Percentiles rank a stretch among this genome's conserved stretches.
Conservation (phyloP, 371 early-diverging fungal species). For the Rhizopus arrhizus region DNA sequence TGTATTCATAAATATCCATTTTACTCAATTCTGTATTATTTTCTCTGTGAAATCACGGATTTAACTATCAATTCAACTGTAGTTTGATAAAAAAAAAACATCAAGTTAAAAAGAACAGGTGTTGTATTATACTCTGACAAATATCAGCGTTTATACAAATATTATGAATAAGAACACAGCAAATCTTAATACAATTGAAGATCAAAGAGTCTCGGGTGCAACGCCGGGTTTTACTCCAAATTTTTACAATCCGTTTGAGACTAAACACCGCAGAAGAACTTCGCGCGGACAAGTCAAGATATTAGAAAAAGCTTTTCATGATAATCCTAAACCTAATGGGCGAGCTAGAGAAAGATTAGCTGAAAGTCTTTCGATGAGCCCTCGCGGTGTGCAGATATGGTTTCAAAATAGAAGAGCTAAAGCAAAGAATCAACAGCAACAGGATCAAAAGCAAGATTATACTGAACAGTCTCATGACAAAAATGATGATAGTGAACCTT, state of each 20-base stretch:
- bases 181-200: neutral
- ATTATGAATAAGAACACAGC: neutral
- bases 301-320: slow-evolving; percentile 69
- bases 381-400: slow-evolving; percentile 93
- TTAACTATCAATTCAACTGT: no score
- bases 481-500: neutral
- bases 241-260: slow-evolving; percentile 75
- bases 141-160: no score
- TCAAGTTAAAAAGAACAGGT: no score
- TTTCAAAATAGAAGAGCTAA: slow-evolving; percentile 97
- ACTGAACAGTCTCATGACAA: neutral
- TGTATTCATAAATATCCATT: neutral
- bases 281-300: slow-evolving; percentile 67
- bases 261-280: slow-evolving; percentile 73
- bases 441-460: neutral
- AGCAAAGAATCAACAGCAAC: slow-evolving; percentile 26
- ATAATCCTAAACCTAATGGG: slow-evolving; percentile 73
- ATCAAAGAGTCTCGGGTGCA: neutral
- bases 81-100: no score
- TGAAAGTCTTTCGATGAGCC: slow-evolving; percentile 77
- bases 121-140: no score
- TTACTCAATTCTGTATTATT: neutral
- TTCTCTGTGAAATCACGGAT: no score
- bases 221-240: slow-evolving; percentile 56
- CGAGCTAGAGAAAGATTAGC: slow-evolving; percentile 67